Evolutionary conservation across 306 rosid species (phyloP).

Genomic region (Bauhinia variegata): DNA sequence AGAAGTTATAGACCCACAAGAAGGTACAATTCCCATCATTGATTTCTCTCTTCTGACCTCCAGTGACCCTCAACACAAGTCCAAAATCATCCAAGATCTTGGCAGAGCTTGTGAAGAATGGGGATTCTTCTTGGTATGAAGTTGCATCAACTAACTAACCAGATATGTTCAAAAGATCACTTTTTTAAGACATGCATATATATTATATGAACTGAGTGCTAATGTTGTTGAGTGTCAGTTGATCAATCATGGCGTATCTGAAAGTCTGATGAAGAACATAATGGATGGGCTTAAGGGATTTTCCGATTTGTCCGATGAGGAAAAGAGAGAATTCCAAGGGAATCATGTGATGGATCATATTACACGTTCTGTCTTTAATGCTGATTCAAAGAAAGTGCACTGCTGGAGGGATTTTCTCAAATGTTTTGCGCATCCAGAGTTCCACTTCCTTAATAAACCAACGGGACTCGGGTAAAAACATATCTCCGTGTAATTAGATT

Average conservation of each 20-base stretch:
- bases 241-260: conserved; percentile 22
- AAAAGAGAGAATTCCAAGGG: not conserved
- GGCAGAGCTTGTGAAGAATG: conserved; percentile 55
- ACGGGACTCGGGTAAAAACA: conserved; percentile 39
- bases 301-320: conserved; percentile 1
- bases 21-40: conserved; percentile 41
- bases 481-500: too few relatives aligned
- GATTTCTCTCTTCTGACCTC: conserved; percentile 52
- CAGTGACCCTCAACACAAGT: conserved; percentile 30
- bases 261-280: conserved; percentile 16
- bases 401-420: conserved; percentile 50
- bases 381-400: not conserved
- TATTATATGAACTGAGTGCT: not conserved
- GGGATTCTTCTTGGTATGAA: conserved; percentile 52
- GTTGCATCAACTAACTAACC: not conserved
- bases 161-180: not conserved
- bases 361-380: conserved; percentile 5
- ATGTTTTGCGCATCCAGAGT: conserved; percentile 39
- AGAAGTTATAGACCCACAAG: conserved; percentile 11
- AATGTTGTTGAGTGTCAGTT: not conserved
- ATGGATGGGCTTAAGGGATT: not conserved
- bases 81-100: conserved; percentile 45
- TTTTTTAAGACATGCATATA: not conserved
- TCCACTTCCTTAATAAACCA: conserved; percentile 42
- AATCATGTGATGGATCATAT: conserved; percentile 20